Base-by-base conservation (phyloP, 2,329 filamentous ascomycete genomes). In the Sporothrix luriei region DNA sequence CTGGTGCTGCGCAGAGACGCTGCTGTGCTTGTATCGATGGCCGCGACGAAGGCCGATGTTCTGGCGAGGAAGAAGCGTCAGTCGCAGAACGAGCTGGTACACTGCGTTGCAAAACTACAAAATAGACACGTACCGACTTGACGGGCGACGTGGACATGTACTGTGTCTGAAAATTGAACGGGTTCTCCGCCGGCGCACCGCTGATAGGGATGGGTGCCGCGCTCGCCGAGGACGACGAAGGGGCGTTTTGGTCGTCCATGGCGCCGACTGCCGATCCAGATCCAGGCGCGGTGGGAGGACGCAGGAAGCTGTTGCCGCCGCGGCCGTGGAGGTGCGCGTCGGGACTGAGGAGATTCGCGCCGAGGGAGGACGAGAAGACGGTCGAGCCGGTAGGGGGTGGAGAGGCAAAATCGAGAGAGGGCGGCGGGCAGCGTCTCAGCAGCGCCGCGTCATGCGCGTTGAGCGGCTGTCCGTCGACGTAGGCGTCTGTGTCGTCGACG, bases 1-100 rank as follows among this genome's bases (percentile, higher is more conserved):
- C 79, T 97, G 94, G 78, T 98, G 94, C 75, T 90, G 88, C 9
- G 88, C 82, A 24, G 92, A 97, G 70, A 99, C 91, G 78, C 92
- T 97, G 78, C 92, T 96, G 82, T 98, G 94, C 78, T 97, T 97
- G 85, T 99, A 99, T 78, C 95, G 93, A 82, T 99, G 95, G 72
- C 95, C 95, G 72, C 94, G 90, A 74, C 95, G 89, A 79, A 97
- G 92, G 73, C 94, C 94, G 73, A 97, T 88, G 75, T 93, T 94
- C 90, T 96, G 78, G 40, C 14, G 54, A 26, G 16, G 33, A 48
- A 33, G 40, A 43, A 43, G 40, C 4, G 33, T 38, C 43, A 59
- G 43, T 26, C 16, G 16, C 16, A 29, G 24, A 24, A 52, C 13
- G 49, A 24, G 14, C 38, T 13, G 33, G 33, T 33, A 33, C 5